These are phyloP conservation scores for Magnolia sinica DNA, from an alignment of 164 flowering plant genomes.

Conservation along the genomic window DNA sequence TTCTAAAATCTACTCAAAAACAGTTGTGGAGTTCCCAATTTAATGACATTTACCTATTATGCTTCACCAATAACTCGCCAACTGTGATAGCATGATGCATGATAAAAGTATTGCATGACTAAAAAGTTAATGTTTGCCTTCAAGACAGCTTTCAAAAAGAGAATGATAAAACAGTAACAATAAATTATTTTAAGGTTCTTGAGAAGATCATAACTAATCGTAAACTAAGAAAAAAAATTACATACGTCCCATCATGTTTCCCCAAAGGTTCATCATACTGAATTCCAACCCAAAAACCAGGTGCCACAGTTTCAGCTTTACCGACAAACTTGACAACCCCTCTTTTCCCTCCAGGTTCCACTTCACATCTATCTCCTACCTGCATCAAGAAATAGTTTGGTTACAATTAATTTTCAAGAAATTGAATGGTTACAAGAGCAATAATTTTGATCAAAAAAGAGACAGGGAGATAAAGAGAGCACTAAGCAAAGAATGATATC, in stretches of 20 bases:
- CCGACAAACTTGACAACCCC: conserved; percentile 85
- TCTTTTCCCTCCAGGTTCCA: conserved; percentile 91
- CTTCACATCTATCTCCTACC: conserved; percentile 96
- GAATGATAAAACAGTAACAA: too few relatives aligned
- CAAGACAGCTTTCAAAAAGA: too few relatives aligned
- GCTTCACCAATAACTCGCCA: too few relatives aligned
- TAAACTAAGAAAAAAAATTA: neutral
- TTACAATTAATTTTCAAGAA: neutral
- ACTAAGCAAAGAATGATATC: neutral
- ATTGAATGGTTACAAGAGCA: neutral
- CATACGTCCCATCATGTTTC: conserved; percentile 93
- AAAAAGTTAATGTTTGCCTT: too few relatives aligned
- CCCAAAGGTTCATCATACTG: conserved; percentile 97
- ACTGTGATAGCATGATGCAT: too few relatives aligned
- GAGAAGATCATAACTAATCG: too few relatives aligned
- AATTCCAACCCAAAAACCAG: conserved; percentile 96
- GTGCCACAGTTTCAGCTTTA: conserved; percentile 66
- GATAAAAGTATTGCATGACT: too few relatives aligned
- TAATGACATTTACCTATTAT: too few relatives aligned
- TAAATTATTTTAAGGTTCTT: too few relatives aligned
- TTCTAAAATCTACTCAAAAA: too few relatives aligned
- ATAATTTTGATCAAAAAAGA: neutral
- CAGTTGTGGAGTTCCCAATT: too few relatives aligned
- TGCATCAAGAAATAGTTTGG: conserved; percentile 18
- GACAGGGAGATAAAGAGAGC: neutral